Conservation (phyloP, 495 filamentous ascomycete species). For the Tricharina praecox region DNA sequence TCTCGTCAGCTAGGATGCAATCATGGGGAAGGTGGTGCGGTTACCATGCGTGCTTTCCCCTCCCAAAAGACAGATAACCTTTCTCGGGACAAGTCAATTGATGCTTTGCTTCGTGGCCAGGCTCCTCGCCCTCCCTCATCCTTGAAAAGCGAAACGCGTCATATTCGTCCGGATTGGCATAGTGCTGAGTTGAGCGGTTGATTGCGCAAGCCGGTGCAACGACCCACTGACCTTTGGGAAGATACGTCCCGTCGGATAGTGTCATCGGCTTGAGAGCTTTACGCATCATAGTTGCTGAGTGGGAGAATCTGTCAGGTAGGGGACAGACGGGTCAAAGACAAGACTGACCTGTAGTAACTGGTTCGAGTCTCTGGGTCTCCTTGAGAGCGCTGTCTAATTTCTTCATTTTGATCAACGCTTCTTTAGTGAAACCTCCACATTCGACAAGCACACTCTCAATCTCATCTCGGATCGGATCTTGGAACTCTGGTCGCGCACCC, state of each 20-base stretch:
- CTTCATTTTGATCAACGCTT: constrained; percentile 13
- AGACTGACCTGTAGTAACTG: constrained; percentile 10
- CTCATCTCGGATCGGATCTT: constrained; percentile 11
- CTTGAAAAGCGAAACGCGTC: constrained; percentile 7
- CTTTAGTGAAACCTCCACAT: constrained; percentile 9
- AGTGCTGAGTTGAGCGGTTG: constrained; percentile 3
- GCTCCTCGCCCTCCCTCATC: neutral
- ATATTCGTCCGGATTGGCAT: constrained; percentile 4
- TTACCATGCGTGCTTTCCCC: constrained; percentile 10
- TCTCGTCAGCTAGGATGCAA: neutral
- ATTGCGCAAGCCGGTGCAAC: constrained; percentile 9
- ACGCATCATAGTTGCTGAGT: constrained; percentile 12
- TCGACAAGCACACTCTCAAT: constrained; percentile 6
- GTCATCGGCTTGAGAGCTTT: constrained; percentile 3
- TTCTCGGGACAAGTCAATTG: constrained; percentile 6
- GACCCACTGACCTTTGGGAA: constrained; percentile 11
- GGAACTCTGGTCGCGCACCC: constrained; percentile 5
- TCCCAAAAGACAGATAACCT: constrained; percentile 12
- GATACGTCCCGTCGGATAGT: constrained; percentile 5
- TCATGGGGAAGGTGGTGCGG: neutral
- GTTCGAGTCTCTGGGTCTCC: constrained; percentile 12
- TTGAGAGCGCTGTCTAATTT: constrained; percentile 10
- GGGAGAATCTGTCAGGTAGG: too few relatives aligned
- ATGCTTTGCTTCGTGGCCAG: constrained; percentile 6
- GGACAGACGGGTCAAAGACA: too few relatives aligned